Conservation (phyloP, 305 asterid genomes). For the Fraxinus ornus region DNA sequence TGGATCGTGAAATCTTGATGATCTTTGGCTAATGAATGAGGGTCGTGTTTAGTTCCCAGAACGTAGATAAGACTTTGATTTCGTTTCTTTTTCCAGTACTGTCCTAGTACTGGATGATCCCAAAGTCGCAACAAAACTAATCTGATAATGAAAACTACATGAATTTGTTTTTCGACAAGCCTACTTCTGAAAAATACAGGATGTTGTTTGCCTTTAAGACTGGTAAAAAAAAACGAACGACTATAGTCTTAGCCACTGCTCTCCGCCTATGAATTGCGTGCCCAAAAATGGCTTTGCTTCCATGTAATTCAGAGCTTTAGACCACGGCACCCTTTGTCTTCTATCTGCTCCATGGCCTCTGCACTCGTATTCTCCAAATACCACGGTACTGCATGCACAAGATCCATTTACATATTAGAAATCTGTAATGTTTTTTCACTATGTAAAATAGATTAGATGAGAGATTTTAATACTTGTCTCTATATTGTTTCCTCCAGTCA, state of each 20-base stretch:
- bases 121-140: not conserved
- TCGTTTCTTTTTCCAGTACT: not conserved
- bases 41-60: not conserved
- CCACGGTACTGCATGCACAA: conserved; percentile 44
- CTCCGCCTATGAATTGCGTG: conserved; percentile 49
- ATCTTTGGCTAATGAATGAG: not conserved
- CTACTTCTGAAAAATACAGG: not conserved
- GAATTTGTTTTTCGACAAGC: not conserved
- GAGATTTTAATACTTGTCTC: conserved; percentile 40
- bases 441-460: not conserved
- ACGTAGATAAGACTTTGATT: not conserved
- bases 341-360: conserved; percentile 70
- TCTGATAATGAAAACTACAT: not conserved
- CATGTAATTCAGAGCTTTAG: conserved; percentile 36
- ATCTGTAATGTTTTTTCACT: not conserved
- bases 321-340: conserved; percentile 51
- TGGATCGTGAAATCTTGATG: not conserved
- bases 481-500: conserved; percentile 44
- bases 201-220: not conserved
- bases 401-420: not conserved
- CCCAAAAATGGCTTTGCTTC: conserved; percentile 52
- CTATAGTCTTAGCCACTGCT: conserved; percentile 59
- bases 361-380: conserved; percentile 66
- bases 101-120: not conserved
- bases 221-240: not conserved